Conservation (phyloP, 164 flowering plant species). For the Vitis amurensis region DNA sequence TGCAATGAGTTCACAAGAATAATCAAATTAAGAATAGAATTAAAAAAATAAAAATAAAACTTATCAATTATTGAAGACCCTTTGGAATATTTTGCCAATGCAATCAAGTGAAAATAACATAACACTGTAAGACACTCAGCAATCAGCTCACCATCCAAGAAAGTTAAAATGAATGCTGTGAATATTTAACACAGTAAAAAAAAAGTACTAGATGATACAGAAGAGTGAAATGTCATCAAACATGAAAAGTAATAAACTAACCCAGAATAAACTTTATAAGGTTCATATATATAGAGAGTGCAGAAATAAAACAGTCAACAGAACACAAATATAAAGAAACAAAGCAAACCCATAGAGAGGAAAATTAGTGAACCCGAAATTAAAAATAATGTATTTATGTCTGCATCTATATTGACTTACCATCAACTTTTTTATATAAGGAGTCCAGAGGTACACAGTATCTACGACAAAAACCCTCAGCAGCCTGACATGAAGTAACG, state of each 20-base stretch:
- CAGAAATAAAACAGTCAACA: not conserved
- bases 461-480: constrained; percentile 94
- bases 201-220: too few species aligned
- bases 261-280: too few species aligned
- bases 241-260: too few species aligned
- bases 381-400: not conserved
- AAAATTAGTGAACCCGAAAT: not conserved
- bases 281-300: not conserved
- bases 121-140: too few species aligned
- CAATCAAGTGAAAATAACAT: too few species aligned
- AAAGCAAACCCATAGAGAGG: not conserved
- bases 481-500: constrained; percentile 56
- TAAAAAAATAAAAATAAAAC: too few species aligned
- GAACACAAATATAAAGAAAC: not conserved
- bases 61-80: too few species aligned
- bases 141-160: too few species aligned
- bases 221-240: too few species aligned
- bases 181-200: too few species aligned
- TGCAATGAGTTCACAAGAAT: not conserved
- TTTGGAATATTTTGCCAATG: too few species aligned
- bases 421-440: constrained; percentile 64
- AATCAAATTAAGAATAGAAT: not conserved
- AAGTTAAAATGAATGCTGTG: too few species aligned
- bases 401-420: constrained; percentile 35
- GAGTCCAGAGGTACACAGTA: constrained; percentile 49